A percentile compares a stretch with the other conserved stretches of the same genome.
These are phyloP conservation scores for Cantharellus cinnabarinus DNA, from an alignment of 768 basidiomycete species.

Conservation along the genomic window DNA sequence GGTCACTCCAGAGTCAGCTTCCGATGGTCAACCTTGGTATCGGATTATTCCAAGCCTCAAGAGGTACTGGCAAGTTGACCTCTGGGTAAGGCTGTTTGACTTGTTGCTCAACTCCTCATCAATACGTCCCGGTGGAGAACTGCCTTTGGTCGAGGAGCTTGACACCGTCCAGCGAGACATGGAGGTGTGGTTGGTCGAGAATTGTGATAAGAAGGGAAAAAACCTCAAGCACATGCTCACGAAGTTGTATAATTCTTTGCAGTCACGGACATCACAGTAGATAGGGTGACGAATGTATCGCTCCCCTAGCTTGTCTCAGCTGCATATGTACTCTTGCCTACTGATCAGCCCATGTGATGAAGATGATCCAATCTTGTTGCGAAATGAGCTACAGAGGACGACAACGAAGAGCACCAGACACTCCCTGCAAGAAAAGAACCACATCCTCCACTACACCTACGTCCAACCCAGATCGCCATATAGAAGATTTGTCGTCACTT, in stretches of 20 bases:
- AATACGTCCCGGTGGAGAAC: constrained; percentile 31
- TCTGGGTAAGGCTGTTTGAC: constrained; percentile 76
- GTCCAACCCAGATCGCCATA: not conserved
- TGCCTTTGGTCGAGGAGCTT: constrained; percentile 61
- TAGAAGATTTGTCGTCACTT: not conserved
- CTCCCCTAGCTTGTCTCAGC: too few species aligned
- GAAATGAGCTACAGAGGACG: not conserved
- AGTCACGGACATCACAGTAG: not conserved
- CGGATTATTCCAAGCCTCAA: constrained; percentile 65
- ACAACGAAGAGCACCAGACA: not conserved
- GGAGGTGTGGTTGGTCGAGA: constrained; percentile 69
- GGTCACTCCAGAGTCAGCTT: too few species aligned
- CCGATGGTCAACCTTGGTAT: constrained; percentile 26
- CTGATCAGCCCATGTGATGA: not conserved
- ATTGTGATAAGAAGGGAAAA: constrained; percentile 30
- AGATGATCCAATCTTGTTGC: not conserved
- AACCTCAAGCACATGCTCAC: constrained; percentile 65
- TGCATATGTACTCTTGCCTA: too few species aligned
- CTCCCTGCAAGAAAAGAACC: not conserved
- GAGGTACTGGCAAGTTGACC: constrained; percentile 82
- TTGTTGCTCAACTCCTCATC: constrained; percentile 60
- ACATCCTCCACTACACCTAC: not conserved
- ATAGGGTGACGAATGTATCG: too few species aligned
- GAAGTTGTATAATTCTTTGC: constrained; percentile 34
- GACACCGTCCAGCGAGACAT: constrained; percentile 49